Evolutionary conservation across 805 yeast genomes (phyloP), one percentile per base, ranked within the genome.

Genomic region (Starmerella apicola): DNA sequence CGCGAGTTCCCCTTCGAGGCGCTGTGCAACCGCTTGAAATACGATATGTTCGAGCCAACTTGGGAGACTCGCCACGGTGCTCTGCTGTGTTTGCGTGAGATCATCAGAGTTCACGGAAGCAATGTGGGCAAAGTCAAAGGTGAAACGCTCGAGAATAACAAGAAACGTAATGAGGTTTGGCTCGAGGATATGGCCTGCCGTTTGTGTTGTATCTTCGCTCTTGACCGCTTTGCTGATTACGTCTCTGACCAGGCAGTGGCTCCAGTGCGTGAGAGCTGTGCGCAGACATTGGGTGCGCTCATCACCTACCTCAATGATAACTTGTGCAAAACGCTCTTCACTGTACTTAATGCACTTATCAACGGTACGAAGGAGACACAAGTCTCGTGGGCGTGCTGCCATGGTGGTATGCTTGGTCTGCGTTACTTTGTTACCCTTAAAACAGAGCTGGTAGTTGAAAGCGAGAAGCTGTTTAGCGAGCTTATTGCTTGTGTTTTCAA

Each of bases 51-150:
- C 55, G 77, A 78, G 45, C 94, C 83, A 30, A 67, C 69, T 32
- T 91, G 99, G 99, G 97, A 91, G 62, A 69, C 78, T 13, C 73
- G 99, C 51, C 99, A 91, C 61, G 99, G 98, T 26, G 85, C 96
- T 0, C 81, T 94, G 3, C 68, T 91, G 52, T 97, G 97, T 0
- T 63, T 91, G 28, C 69, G 97, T 55, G 99, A 91, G 57, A 68
- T 91, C 38, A 67, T 84, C 34, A 73, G 74, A 44, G 76, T 72
- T 44, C 97, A 86, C 51, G 95, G 95, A 0, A 64, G 63, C 22
- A 81, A 88, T 20, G 94, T 88, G 2, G 95, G 95, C 13, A 71
- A 94, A 59, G 69, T 82, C 5, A 68, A 70, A 53, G 82, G 83
- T 20, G 73, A 71, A 44, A 53, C 78, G 0, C 58, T 53, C 36